Conservation (phyloP, 345 rosid genomes). For the thale cress (Arabidopsis thaliana) region DNA sequence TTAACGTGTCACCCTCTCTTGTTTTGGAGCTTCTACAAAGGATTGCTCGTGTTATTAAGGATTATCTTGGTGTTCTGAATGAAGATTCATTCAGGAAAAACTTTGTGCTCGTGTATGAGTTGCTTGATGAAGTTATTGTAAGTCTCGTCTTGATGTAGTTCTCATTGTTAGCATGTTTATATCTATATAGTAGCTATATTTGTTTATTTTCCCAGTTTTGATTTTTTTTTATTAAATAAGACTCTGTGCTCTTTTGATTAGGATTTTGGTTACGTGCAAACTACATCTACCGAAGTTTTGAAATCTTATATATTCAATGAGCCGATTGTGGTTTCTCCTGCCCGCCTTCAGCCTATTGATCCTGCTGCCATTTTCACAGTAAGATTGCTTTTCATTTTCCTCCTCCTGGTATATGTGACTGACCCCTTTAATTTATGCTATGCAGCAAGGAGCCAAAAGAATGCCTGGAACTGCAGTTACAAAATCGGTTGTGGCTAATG, state of each 20-base stretch:
- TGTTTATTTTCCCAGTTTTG: not conserved
- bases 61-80: slow-evolving; percentile 91
- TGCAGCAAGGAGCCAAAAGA: slow-evolving; percentile 95
- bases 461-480: slow-evolving; percentile 99
- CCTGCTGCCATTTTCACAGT: slow-evolving; percentile 97
- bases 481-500: slow-evolving; percentile 96
- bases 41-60: slow-evolving; percentile 95
- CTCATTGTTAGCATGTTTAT: slow-evolving; percentile 4
- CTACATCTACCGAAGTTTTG: slow-evolving; percentile 92
- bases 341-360: slow-evolving; percentile 83
- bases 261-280: slow-evolving; percentile 99
- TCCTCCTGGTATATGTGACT: slow-evolving; percentile 22
- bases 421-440: slow-evolving; percentile 37
- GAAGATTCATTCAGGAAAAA: slow-evolving; percentile 95
- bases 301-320: slow-evolving; percentile 95
- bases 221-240: not conserved
- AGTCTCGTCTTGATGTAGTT: slow-evolving; percentile 43
- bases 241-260: slow-evolving; percentile 42
- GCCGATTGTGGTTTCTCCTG: slow-evolving; percentile 84
- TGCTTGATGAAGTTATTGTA: slow-evolving; percentile 98
- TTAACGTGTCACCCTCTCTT: slow-evolving; percentile 89
- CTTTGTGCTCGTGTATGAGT: slow-evolving; percentile 93
- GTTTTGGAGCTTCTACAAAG: slow-evolving; percentile 97
- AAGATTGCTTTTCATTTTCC: slow-evolving; percentile 23
- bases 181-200: not conserved